These are phyloP conservation scores for Nepenthes alata DNA, from an alignment of 179 eudicot genomes.

Conservation along the genomic window DNA sequence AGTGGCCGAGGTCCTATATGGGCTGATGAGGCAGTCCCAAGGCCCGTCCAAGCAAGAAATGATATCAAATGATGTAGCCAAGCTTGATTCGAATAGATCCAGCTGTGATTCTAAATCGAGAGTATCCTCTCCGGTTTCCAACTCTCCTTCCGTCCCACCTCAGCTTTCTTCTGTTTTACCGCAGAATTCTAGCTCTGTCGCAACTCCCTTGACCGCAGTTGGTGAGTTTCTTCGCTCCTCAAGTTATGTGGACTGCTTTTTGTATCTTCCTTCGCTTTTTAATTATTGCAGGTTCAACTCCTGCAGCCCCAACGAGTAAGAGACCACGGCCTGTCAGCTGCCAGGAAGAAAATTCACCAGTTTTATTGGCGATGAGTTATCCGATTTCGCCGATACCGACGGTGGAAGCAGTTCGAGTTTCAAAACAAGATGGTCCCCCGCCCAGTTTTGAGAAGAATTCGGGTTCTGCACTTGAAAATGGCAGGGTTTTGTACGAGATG, in stretches of 20 bases:
- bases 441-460: slow-evolving; percentile 29
- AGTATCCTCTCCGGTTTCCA: slow-evolving; percentile 50
- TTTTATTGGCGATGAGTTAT: slow-evolving; percentile 19
- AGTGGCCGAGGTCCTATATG: slow-evolving; percentile 86
- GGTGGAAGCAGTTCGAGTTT: slow-evolving; percentile 32
- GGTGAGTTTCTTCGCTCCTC: slow-evolving; percentile 27
- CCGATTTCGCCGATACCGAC: slow-evolving; percentile 32
- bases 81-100: slow-evolving; percentile 38
- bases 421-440: slow-evolving; percentile 28
- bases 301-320: slow-evolving; percentile 78
- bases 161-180: slow-evolving; percentile 12
- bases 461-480: slow-evolving; percentile 31
- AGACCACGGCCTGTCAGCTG: slow-evolving; percentile 42
- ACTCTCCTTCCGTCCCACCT: slow-evolving; percentile 21
- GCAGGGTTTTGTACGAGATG: slow-evolving; percentile 15
- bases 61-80: slow-evolving; percentile 28
- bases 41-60: slow-evolving; percentile 45
- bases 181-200: slow-evolving; percentile 25
- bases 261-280: not conserved
- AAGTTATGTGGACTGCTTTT: not conserved
- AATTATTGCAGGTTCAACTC: not conserved
- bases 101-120: slow-evolving; percentile 40
- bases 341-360: slow-evolving; percentile 29
- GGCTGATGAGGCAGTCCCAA: slow-evolving; percentile 77
- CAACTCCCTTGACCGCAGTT: slow-evolving; percentile 36